Evolutionary conservation across 257 asterid species (phyloP).

Genomic region (Solanum verrucosum): DNA sequence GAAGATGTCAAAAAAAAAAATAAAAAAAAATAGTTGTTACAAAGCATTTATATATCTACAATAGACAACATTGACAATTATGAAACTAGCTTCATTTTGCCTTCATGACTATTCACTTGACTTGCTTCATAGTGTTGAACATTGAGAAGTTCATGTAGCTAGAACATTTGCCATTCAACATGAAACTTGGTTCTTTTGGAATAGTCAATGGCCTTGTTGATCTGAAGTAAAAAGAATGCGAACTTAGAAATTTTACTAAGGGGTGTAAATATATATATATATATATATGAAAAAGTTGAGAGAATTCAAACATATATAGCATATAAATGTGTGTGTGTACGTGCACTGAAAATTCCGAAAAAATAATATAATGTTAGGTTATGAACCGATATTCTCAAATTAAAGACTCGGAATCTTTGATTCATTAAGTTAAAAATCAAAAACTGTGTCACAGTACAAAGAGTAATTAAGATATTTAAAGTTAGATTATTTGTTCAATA

Average conservation of each 20-base stretch:
- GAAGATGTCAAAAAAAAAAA: neutral
- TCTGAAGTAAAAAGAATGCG: constrained; percentile 6
- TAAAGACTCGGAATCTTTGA: neutral
- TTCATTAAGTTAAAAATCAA: neutral
- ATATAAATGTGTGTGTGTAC: neutral
- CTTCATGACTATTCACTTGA: neutral
- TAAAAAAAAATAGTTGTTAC: neutral
- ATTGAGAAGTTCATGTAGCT: constrained; percentile 21
- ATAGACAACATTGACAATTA: neutral
- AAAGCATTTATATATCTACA: neutral
- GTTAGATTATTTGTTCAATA: too few species aligned
- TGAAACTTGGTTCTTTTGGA: constrained; percentile 60
- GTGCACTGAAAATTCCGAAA: neutral
- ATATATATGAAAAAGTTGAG: too few species aligned
- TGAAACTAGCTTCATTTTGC: neutral
- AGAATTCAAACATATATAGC: too few species aligned
- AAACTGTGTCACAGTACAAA: too few species aligned
- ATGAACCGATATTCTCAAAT: neutral
- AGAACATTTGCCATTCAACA: constrained; percentile 31
- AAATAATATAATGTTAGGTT: neutral
- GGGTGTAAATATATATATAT: too few species aligned
- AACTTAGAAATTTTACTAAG: neutral
- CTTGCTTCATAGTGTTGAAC: constrained; percentile 7
- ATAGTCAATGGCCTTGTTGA: constrained; percentile 70
- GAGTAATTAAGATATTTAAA: too few species aligned